These are phyloP conservation scores for Phytophthora cactorum DNA, from an alignment of 352 stramenopile species.

Conservation along the genomic window DNA sequence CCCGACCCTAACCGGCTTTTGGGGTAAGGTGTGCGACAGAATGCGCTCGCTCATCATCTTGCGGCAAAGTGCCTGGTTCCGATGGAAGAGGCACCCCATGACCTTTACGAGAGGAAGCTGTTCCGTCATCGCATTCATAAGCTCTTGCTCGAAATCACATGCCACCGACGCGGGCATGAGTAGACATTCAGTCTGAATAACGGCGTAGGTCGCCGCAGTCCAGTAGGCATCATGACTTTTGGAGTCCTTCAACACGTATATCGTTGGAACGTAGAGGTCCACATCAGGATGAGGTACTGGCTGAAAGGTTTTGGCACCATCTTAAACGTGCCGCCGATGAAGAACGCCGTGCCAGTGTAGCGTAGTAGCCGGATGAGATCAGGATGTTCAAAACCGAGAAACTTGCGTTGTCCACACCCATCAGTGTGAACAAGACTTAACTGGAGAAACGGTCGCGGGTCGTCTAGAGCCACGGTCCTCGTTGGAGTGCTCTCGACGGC, in stretches of 20 bases:
- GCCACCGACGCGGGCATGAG: neutral
- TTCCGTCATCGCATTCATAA: slow-evolving; percentile 9
- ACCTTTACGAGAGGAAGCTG: slow-evolving; percentile 16
- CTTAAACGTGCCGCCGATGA: slow-evolving; percentile 9
- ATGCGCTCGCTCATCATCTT: neutral
- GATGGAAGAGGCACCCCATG: slow-evolving; percentile 19
- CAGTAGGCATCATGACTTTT: slow-evolving; percentile 13
- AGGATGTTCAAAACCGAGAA: slow-evolving; percentile 14
- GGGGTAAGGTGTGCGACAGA: too few species aligned
- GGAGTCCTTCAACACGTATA: slow-evolving; percentile 16
- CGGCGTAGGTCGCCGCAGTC: slow-evolving; percentile 7
- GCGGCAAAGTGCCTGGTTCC: slow-evolving; percentile 8
- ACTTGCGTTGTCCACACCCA: slow-evolving; percentile 8
- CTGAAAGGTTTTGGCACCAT: slow-evolving; percentile 4
- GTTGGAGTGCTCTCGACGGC: slow-evolving; percentile 11
- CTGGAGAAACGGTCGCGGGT: slow-evolving; percentile 8
- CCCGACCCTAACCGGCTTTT: too few species aligned
- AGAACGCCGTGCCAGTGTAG: neutral
- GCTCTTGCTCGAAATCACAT: slow-evolving; percentile 17
- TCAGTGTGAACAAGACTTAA: slow-evolving; percentile 11
- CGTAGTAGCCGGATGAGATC: slow-evolving; percentile 8
- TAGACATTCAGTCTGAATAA: slow-evolving; percentile 11
- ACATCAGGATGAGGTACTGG: slow-evolving; percentile 6
- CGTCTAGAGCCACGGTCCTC: slow-evolving; percentile 1
- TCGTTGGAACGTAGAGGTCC: neutral